Conservation (phyloP, 257 asterid genomes). For the Ilex aquifolium region DNA sequence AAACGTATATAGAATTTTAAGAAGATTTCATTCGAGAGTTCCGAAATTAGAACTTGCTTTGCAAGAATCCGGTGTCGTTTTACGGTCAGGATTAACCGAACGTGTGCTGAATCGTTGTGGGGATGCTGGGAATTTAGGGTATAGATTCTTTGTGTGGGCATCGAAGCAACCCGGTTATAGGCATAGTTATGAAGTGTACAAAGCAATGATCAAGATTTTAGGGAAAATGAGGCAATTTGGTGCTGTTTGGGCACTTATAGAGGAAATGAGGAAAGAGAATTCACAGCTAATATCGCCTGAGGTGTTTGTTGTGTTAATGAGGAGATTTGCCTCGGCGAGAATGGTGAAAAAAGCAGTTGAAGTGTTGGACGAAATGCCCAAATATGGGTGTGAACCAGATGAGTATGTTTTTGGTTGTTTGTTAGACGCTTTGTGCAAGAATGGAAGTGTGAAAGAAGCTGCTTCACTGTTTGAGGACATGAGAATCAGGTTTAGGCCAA, state of each 20-base stretch:
- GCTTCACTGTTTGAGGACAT: conserved; percentile 80
- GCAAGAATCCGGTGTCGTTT: conserved; percentile 59
- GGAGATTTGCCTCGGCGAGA: conserved; percentile 83
- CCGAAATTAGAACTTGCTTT: conserved; percentile 89
- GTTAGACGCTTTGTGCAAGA: conserved; percentile 87
- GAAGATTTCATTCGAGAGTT: conserved; percentile 67
- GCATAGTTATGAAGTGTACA: conserved; percentile 73
- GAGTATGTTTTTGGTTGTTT: conserved; percentile 86
- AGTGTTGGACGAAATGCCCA: conserved; percentile 92
- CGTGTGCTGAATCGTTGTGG: conserved; percentile 89
- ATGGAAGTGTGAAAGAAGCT: conserved; percentile 88
- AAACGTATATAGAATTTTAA: conserved; percentile 56
- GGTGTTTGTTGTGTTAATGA: conserved; percentile 76
- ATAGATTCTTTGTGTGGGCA: conserved; percentile 78
- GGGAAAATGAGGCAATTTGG: conserved; percentile 95
- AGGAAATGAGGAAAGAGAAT: conserved; percentile 86
- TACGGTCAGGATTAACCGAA: conserved; percentile 74
- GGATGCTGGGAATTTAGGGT: conserved; percentile 91
- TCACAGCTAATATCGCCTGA: conserved; percentile 63
- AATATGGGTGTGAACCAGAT: conserved; percentile 82
- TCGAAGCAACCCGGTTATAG: conserved; percentile 72
- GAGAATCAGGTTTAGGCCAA: conserved; percentile 57
- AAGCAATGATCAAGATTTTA: conserved; percentile 66
- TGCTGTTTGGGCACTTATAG: conserved; percentile 92
- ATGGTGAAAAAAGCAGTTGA: conserved; percentile 91